These are phyloP conservation scores for Lepiota subincarnata DNA, from an alignment of 768 basidiomycete genomes.

Conservation along the genomic window DNA sequence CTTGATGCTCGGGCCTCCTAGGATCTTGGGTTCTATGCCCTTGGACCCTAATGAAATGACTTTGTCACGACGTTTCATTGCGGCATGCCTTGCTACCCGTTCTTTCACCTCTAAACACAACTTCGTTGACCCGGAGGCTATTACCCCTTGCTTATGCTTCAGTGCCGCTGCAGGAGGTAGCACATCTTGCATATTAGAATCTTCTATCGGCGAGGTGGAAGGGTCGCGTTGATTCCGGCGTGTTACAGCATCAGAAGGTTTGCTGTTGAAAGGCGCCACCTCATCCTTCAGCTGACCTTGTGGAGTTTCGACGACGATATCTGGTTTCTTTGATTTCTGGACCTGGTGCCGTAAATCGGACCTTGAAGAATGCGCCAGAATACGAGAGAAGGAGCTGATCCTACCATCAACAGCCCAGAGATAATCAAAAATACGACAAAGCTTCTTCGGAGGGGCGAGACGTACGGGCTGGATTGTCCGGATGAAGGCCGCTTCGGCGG, in stretches of 20 bases:
- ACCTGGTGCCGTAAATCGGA: background rate
- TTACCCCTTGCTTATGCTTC: conserved; percentile 10
- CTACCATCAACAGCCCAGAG: background rate
- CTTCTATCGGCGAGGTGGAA: conserved; percentile 33
- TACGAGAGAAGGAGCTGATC: conserved; percentile 6
- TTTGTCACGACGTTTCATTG: conserved; percentile 26
- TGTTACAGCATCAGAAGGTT: background rate
- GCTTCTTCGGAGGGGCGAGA: background rate
- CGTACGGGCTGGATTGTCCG: conserved; percentile 8
- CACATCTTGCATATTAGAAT: conserved; percentile 17
- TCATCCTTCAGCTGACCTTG: background rate
- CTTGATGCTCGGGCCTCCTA: conserved; percentile 14
- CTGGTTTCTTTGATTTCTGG: background rate
- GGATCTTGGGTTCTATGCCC: conserved; percentile 4
- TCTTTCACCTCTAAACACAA: conserved; percentile 30
- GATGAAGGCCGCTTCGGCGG: background rate
- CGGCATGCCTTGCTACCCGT: conserved; percentile 29
- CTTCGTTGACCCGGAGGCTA: conserved; percentile 23
- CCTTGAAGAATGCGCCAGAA: background rate
- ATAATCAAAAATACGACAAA: background rate
- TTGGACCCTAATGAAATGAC: conserved; percentile 22
- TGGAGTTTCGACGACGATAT: background rate
- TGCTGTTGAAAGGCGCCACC: background rate
- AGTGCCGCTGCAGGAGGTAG: background rate
- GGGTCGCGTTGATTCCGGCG: conserved; percentile 13